Evolutionary conservation across 306 rosid species (phyloP), one percentile per base, ranked within the genome.

Genomic region (Rubus idaeus): DNA sequence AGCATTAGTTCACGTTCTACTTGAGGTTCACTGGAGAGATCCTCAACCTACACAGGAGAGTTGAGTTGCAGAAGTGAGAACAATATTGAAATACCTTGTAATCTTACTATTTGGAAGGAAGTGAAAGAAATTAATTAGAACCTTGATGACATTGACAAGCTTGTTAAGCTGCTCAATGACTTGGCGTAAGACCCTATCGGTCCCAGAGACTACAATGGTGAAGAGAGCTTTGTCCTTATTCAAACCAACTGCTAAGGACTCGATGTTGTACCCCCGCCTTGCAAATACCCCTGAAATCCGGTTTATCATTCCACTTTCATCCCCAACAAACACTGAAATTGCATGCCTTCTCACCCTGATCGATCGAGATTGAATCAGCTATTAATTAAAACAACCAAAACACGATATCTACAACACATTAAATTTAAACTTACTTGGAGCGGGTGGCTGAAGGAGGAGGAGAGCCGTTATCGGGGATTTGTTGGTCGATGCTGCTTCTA

Each of bases 241-340:
- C 12, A 92, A 89, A 26, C 97, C 96, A 87, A 92, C 97, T 1
- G 97, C 97, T 5, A 92, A 82, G 3, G 97, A 92, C 75, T 90
- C 97, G 26, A 92, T 90, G 85, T 92, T 92, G 64, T 84, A 92
- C 10, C 97, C 97, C 77, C 96, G 84, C 56, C 97, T 71, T 0
- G 97, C 96, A 40, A 92, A 92, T 8, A 92, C 97, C 30, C 96
- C 96, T 2, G 96, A 87, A 49, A 92, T 92, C 75, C 96, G 83
- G 57, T 92, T 90, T 39, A 90, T 92, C 97, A 92, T 90, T 77
- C 97, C 97, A 61, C 93, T 90, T 81, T 92, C 97, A 53, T 92
- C 97, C 0, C 96, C 96, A 39, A 92, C 97, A 74, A 92, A 92
- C 63, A 92, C 97, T 40, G 96, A 90, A 73, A 92, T 90, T 40